Evolutionary conservation across 306 rosid species (phyloP).

Genomic region (Trifolium dubium): DNA sequence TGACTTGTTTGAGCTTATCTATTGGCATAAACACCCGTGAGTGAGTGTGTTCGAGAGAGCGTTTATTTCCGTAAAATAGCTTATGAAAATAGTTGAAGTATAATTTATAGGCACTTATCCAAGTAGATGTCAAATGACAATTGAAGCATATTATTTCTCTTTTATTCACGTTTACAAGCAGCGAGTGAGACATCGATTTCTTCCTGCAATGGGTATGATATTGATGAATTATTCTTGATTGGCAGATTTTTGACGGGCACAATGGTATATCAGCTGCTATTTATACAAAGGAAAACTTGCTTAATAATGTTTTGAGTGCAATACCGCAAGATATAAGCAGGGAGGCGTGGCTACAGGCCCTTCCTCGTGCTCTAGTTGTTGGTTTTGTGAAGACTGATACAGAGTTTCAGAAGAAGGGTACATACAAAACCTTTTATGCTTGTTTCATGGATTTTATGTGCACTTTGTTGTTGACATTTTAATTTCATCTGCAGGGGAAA

Average conservation of each 20-base stretch:
- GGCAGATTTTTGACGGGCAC: slow-evolving; percentile 97
- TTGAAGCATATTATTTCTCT: slow-evolving; percentile 36
- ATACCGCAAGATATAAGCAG: slow-evolving; percentile 88
- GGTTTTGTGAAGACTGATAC: slow-evolving; percentile 98
- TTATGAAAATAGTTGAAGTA: too few relatives aligned
- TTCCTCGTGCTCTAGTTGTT: slow-evolving; percentile 95
- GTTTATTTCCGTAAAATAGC: too few relatives aligned
- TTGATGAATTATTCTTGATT: slow-evolving; percentile 46
- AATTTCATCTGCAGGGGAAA: slow-evolving; percentile 72
- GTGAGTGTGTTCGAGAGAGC: background rate
- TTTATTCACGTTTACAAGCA: slow-evolving; percentile 44
- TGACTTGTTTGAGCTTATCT: background rate
- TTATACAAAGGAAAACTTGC: slow-evolving; percentile 78
- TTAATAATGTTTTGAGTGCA: slow-evolving; percentile 86
- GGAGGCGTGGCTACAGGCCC: slow-evolving; percentile 95
- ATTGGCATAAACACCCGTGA: background rate
- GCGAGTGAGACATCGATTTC: slow-evolving; percentile 36
- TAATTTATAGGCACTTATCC: background rate
- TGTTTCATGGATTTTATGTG: slow-evolving; percentile 21
- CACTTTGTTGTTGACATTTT: slow-evolving; percentile 27
- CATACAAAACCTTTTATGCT: background rate
- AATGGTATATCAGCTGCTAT: slow-evolving; percentile 97
- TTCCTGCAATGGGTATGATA: slow-evolving; percentile 46
- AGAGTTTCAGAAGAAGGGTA: slow-evolving; percentile 96
- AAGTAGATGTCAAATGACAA: slow-evolving; percentile 30